Percentiles rank a stretch among this genome's conserved stretches.
These are phyloP conservation scores for Vigna nakashimae DNA, from an alignment of 306 rosid species.

Conservation along the genomic window DNA sequence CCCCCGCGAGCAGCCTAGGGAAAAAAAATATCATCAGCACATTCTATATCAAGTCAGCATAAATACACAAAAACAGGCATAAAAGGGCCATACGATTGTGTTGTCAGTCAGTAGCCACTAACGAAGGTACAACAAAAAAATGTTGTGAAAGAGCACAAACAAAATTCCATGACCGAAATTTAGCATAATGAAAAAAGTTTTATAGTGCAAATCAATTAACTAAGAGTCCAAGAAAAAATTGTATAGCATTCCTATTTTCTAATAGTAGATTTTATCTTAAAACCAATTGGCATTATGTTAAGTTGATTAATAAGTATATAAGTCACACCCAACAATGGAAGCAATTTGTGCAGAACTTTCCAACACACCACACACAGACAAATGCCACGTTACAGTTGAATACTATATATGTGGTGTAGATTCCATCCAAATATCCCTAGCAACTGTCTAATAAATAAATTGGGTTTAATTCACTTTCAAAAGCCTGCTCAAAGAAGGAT, in stretches of 20 bases:
- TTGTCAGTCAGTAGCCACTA: conserved; percentile 5
- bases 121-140: not conserved
- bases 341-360: not conserved
- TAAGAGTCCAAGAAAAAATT: not conserved
- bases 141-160: not conserved
- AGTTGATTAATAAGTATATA: not conserved
- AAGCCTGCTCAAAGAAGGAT: too few relatives aligned
- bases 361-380: not conserved
- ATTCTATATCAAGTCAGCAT: conserved; percentile 15
- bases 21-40: conserved; percentile 18
- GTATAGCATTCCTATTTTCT: conserved; percentile 10
- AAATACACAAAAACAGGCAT: not conserved
- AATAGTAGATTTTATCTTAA: not conserved
- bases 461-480: too few relatives aligned
- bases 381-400: too few relatives aligned
- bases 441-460: too few relatives aligned
- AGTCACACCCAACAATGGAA: not conserved
- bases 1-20: conserved; percentile 90
- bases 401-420: too few relatives aligned
- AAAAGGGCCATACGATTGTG: conserved; percentile 16
- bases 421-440: too few relatives aligned
- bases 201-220: conserved; percentile 28
- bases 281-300: not conserved
- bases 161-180: conserved; percentile 17
- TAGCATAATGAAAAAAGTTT: not conserved